Conservation (phyloP, 768 basidiomycete species). For the Boletus reticuloceps region DNA sequence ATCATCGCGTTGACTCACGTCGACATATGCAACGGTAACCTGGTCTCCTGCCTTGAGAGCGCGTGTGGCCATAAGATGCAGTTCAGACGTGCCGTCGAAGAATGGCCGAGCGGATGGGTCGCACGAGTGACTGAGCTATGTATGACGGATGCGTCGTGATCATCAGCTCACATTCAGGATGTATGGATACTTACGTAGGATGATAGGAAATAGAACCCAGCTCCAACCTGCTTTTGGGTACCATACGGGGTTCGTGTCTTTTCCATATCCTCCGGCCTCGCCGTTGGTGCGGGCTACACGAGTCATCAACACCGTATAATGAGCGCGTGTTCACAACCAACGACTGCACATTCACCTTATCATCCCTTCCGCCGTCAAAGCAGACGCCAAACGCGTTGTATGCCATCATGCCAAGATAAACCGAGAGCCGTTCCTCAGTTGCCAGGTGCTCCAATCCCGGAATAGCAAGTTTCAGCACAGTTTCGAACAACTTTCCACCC, state of each 20-base stretch:
- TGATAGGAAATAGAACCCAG: conserved; percentile 73
- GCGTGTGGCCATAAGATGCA: conserved; percentile 64
- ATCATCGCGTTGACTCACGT: conserved; percentile 52
- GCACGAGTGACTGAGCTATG: conserved; percentile 70
- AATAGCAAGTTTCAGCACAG: conserved; percentile 57
- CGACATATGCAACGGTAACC: conserved; percentile 73
- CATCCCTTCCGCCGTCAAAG: conserved; percentile 61
- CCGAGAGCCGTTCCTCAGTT: conserved; percentile 58
- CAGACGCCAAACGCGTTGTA: conserved; percentile 80
- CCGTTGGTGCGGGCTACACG: conserved; percentile 47
- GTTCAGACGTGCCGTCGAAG: conserved; percentile 68
- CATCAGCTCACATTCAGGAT: not conserved
- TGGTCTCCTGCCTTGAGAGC: conserved; percentile 74
- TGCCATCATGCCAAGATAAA: conserved; percentile 64
- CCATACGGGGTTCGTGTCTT: conserved; percentile 75
- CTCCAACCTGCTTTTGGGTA: conserved; percentile 72
- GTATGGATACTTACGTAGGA: conserved; percentile 51
- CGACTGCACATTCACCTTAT: conserved; percentile 50
- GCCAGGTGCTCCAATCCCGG: conserved; percentile 74
- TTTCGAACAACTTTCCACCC: conserved; percentile 48
- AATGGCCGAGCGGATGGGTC: conserved; percentile 61
- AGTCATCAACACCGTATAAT: not conserved
- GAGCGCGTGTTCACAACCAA: not conserved
- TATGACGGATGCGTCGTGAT: not conserved
- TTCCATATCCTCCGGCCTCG: conserved; percentile 69